Evolutionary conservation across 2,329 filamentous ascomycete genomes (phyloP).

Genomic region (Leptodontidium sp.): DNA sequence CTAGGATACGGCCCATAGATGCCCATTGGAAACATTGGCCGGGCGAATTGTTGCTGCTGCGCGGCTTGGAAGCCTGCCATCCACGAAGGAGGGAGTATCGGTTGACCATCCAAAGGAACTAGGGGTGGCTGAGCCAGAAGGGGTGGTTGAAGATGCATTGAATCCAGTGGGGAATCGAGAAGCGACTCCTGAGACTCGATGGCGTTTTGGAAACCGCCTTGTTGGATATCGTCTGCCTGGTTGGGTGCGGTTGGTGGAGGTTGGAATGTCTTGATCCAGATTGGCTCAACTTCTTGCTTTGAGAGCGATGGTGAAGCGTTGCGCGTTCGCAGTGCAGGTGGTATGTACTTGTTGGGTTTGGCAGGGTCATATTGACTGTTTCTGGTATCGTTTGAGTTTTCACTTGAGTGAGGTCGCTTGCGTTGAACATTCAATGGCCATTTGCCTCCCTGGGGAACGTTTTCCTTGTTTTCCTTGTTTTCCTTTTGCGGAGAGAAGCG

Average conservation of each 20-base stretch:
- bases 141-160: neutral
- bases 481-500: constrained; percentile 14
- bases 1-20: neutral
- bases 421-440: constrained; percentile 20
- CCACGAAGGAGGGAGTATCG: constrained; percentile 5
- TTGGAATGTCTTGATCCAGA: constrained; percentile 25
- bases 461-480: constrained; percentile 22
- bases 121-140: neutral
- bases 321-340: constrained; percentile 21
- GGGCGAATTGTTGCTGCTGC: neutral
- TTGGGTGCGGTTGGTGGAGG: neutral
- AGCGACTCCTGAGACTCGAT: neutral
- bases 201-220: neutral
- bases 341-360: constrained; percentile 25
- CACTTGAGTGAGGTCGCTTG: constrained; percentile 15
- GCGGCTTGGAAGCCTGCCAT: constrained; percentile 1
- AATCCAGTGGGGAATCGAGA: neutral
- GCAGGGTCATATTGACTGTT: neutral
- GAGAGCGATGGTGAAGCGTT: neutral
- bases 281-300: constrained; percentile 18
- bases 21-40: neutral
- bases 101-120: neutral
- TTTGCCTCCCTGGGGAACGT: constrained; percentile 10
- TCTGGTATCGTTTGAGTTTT: neutral
- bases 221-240: neutral